These are phyloP conservation scores for Pichia cabralensis DNA, from an alignment of 805 yeast species.

Conservation along the genomic window DNA sequence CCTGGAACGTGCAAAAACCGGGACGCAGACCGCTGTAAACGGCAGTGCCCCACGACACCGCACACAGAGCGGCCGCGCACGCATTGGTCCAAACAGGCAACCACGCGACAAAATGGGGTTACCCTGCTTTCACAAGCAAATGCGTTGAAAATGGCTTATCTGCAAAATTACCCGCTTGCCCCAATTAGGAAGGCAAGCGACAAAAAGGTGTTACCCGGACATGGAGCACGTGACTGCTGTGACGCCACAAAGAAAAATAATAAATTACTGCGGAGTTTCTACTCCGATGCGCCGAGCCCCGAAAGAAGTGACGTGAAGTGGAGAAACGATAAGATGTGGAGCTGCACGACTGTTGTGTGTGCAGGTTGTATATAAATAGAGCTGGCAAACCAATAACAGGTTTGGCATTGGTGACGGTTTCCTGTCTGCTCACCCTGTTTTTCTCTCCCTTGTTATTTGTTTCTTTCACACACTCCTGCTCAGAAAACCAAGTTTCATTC, in stretches of 20 bases:
- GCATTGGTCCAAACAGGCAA: constrained; percentile 6
- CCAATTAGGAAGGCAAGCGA: constrained; percentile 12
- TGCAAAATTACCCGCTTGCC: constrained; percentile 4
- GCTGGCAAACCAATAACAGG: no score
- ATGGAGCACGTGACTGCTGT: not conserved
- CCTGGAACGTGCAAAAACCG: not conserved
- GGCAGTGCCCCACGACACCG: not conserved
- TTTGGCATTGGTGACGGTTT: no score
- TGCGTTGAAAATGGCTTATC: constrained; percentile 2
- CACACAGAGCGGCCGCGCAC: not conserved
- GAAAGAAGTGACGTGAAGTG: no score
- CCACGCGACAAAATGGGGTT: constrained; percentile 1
- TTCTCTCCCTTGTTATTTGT: not conserved
- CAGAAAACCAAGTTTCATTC: no score
- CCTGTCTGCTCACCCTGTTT: no score
- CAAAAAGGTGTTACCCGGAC: constrained; percentile 12
- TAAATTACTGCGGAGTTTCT: no score
- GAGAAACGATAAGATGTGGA: no score
- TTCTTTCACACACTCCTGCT: not conserved
- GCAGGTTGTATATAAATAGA: no score
- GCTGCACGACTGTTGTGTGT: no score
- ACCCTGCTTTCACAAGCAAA: not conserved
- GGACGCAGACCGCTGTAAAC: not conserved
- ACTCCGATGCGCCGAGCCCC: no score
- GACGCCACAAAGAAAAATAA: no score